phyloP scores from a whole-genome alignment of 1,139 yeast genomes.

The Meyerozyma carpophila region DNA sequence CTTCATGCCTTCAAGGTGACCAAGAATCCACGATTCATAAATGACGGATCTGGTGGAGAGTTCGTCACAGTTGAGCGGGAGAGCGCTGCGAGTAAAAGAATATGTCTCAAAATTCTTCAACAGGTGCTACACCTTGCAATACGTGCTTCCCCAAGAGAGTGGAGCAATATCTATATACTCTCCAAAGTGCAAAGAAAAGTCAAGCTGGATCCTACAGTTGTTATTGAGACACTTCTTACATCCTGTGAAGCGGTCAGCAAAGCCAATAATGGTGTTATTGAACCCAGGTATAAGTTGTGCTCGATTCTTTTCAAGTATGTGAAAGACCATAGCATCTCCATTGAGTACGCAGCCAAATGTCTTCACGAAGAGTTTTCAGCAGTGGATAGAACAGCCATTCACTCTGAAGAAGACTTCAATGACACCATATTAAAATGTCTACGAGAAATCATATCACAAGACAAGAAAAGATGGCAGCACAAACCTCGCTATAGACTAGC shows the following conservation, averaged over 20 bases:
- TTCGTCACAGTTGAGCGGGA: conserved; percentile 19
- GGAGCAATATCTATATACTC: conserved; percentile 58
- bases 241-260: conserved; percentile 40
- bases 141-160: conserved; percentile 41
- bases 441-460: conserved; percentile 43
- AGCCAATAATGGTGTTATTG: conserved; percentile 54
- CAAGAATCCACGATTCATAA: conserved; percentile 29
- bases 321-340: conserved; percentile 24
- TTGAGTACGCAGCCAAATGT: conserved; percentile 30
- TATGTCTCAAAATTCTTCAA: conserved; percentile 31
- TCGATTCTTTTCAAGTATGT: conserved; percentile 57
- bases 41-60: conserved; percentile 17
- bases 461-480: conserved; percentile 91
- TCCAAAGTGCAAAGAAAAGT: conserved; percentile 59
- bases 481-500: conserved; percentile 78
- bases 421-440: conserved; percentile 22
- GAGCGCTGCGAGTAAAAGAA: conserved; percentile 18
- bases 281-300: conserved; percentile 68
- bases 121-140: conserved; percentile 42
- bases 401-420: conserved; percentile 22
- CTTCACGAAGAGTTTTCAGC: conserved; percentile 31
- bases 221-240: conserved; percentile 32
- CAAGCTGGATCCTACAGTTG: conserved; percentile 19
- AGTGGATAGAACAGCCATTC: conserved; percentile 5
- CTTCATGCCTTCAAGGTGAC: conserved; percentile 45